Percentiles rank a stretch among this genome's conserved stretches.
Conservation (phyloP, 2,329 filamentous ascomycete species). For the Niveomyces coronatus region DNA sequence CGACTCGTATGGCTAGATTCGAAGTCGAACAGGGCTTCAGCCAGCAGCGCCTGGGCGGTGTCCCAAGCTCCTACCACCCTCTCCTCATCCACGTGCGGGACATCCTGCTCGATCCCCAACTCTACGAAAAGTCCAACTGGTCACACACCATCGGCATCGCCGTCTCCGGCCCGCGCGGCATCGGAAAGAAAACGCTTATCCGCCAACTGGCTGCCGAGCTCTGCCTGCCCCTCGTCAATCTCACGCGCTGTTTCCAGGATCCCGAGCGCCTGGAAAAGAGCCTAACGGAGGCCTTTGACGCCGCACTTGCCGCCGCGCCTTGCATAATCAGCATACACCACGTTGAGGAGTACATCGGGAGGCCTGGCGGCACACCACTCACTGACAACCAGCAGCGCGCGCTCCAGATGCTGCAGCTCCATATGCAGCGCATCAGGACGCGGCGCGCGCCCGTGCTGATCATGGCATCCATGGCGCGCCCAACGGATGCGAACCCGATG, state of each 20-base stretch:
- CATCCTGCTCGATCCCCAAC: constrained; percentile 15
- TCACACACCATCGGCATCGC: constrained; percentile 46
- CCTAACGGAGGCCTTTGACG: constrained; percentile 45
- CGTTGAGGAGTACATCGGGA: constrained; percentile 75
- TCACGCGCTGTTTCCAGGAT: constrained; percentile 26
- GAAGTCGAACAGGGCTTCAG: constrained; percentile 19
- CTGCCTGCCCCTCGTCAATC: constrained; percentile 61
- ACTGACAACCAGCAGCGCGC: constrained; percentile 86
- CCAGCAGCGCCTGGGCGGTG: constrained; percentile 19
- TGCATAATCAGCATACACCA: constrained; percentile 89
- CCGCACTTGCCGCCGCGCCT: constrained; percentile 75
- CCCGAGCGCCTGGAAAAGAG: constrained; percentile 29
- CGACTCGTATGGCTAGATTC: constrained; percentile 20
- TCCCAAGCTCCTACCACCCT: constrained; percentile 16
- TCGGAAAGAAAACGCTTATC: constrained; percentile 70
- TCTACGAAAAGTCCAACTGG: constrained; percentile 12
- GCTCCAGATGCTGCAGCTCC: constrained; percentile 70
- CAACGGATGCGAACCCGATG: constrained; percentile 75
- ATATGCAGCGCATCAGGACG: constrained; percentile 72
- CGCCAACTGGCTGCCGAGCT: constrained; percentile 63
- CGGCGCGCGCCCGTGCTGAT: constrained; percentile 69
- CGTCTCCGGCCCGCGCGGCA: constrained; percentile 69
- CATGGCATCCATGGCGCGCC: constrained; percentile 80
- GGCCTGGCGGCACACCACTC: constrained; percentile 64
- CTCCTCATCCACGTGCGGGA: constrained; percentile 12